These are phyloP conservation scores for Omphalotus guepiniiformis DNA, from an alignment of 768 basidiomycete genomes.

Conservation along the genomic window DNA sequence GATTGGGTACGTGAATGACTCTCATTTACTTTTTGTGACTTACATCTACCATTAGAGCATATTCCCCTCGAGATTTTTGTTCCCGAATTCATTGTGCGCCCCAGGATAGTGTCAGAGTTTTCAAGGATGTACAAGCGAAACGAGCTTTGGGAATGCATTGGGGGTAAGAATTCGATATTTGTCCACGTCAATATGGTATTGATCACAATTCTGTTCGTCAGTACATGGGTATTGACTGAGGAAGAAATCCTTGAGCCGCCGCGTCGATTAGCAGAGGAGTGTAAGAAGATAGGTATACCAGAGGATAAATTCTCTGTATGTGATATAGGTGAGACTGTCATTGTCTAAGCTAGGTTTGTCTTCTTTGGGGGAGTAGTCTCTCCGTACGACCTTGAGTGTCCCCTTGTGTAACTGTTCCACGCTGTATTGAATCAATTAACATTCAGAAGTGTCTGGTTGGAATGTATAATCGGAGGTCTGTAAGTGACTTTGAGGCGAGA, in stretches of 20 bases:
- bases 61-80: slow-evolving; percentile 7
- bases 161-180: slow-evolving; percentile 4
- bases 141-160: slow-evolving; percentile 10
- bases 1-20: slow-evolving; percentile 23
- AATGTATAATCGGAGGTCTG: no score
- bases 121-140: slow-evolving; percentile 9
- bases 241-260: slow-evolving; percentile 3
- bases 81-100: slow-evolving; percentile 9
- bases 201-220: neutral
- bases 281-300: neutral
- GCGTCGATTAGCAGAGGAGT: neutral
- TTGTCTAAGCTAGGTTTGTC: no score
- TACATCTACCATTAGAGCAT: slow-evolving; percentile 4
- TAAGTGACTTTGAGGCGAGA: no score
- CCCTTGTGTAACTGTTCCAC: no score
- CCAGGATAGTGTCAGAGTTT: slow-evolving; percentile 1
- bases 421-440: no score
- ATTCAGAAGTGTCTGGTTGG: no score
- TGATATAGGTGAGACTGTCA: slow-evolving; percentile 4
- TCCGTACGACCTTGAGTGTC: no score
- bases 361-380: no score
- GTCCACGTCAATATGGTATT: neutral
- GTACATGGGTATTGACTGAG: neutral
- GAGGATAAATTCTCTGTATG: slow-evolving; percentile 12
- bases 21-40: neutral